A percentile compares a stretch with the other conserved stretches of the same genome.
phyloP scores from a whole-genome alignment of 495 filamentous ascomycete species.

The Elaphomyces granulatus region DNA sequence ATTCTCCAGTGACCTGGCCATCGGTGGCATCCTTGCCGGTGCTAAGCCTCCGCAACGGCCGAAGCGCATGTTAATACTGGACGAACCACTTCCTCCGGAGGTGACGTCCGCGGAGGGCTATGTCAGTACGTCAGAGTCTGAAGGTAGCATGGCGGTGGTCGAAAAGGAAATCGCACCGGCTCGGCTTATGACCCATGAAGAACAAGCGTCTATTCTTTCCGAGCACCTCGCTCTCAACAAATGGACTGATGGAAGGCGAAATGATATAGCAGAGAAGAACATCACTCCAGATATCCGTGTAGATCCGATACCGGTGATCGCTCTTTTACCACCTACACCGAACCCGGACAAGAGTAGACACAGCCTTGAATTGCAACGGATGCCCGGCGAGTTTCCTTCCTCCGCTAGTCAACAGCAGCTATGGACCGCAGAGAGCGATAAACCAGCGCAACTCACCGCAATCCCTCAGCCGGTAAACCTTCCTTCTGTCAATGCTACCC shows the following conservation, averaged over 20 bases:
- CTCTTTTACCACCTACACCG: constrained; percentile 33
- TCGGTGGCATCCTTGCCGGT: constrained; percentile 42
- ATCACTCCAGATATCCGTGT: constrained; percentile 1
- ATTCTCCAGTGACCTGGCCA: constrained; percentile 49
- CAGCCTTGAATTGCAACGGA: constrained; percentile 22
- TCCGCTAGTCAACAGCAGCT: constrained; percentile 1
- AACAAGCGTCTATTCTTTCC: constrained; percentile 17
- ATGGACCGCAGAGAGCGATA: neutral
- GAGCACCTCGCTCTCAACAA: neutral
- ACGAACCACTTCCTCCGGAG: neutral
- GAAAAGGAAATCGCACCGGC: neutral
- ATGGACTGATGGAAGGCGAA: neutral
- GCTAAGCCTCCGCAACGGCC: constrained; percentile 2
- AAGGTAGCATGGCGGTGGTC: neutral
- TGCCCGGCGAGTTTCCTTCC: constrained; percentile 26
- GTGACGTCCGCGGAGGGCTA: neutral
- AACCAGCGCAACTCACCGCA: neutral
- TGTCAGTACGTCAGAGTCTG: neutral
- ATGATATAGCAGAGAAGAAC: neutral
- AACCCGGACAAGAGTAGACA: constrained; percentile 23
- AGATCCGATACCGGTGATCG: constrained; percentile 29
- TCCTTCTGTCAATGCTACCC: neutral
- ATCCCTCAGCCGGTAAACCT: neutral
- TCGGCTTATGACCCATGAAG: constrained; percentile 21
- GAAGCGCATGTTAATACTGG: constrained; percentile 1